Percentiles rank a stretch among this genome's conserved stretches.
phyloP scores from a whole-genome alignment of 345 rosid species.

The Arabidopsis suecica region DNA sequence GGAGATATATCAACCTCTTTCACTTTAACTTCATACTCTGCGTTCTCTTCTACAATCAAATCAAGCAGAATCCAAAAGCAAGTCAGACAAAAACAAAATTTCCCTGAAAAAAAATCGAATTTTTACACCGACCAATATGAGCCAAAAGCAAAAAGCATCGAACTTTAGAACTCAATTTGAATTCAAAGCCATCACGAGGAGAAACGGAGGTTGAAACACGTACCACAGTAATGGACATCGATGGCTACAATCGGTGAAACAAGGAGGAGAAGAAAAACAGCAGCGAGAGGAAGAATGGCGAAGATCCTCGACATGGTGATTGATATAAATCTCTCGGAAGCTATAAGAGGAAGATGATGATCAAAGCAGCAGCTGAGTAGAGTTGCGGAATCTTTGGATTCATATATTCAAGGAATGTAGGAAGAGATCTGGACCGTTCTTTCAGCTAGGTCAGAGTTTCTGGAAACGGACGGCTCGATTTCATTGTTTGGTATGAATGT shows the following conservation, averaged over 20 bases:
- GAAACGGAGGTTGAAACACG: background rate
- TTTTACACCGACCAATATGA: background rate
- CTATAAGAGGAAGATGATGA: slow-evolving; percentile 25
- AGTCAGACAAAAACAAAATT: background rate
- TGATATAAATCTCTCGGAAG: slow-evolving; percentile 18
- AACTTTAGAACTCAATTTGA: background rate
- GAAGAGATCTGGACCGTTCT: slow-evolving; percentile 30
- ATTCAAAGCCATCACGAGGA: slow-evolving; percentile 1
- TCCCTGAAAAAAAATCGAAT: slow-evolving; percentile 14
- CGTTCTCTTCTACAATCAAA: slow-evolving; percentile 56
- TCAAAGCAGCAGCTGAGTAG: slow-evolving; percentile 30
- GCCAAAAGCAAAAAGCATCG: background rate
- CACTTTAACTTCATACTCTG: slow-evolving; percentile 63
- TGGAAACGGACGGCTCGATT: slow-evolving; percentile 34
- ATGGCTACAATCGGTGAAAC: slow-evolving; percentile 27
- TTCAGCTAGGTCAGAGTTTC: slow-evolving; percentile 32
- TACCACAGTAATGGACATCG: slow-evolving; percentile 44
- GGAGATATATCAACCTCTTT: slow-evolving; percentile 68
- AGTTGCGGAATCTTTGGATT: slow-evolving; percentile 16
- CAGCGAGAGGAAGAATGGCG: background rate
- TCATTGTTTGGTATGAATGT: background rate
- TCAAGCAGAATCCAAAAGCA: background rate
- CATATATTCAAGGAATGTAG: slow-evolving; percentile 6
- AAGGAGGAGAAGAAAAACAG: slow-evolving; percentile 13
- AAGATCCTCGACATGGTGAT: slow-evolving; percentile 14